Evolutionary conservation across 441 rosid species (phyloP), one percentile per base, ranked within the genome.

Genomic region (Populus hybrid): DNA sequence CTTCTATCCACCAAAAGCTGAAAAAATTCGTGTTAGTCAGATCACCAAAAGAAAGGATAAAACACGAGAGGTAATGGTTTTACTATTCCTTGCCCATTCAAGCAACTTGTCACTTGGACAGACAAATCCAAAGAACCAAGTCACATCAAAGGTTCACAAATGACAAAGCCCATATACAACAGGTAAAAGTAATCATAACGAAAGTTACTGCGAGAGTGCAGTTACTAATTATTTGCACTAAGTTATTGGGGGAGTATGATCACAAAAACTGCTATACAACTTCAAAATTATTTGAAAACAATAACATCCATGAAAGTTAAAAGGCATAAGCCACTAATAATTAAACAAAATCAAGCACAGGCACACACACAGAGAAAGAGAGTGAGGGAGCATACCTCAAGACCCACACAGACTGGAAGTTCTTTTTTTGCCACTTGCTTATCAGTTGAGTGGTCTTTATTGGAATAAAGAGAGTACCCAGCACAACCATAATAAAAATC

Each of bases 401-500:
- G 86, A 74, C 97, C 97, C n/a, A 79, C 68, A 72, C 97, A 92
- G 72, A 73, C 84, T 0, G 94, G 97, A 68, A 92, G 83, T 53
- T 86, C 85, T 3, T 83, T 80, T 79, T 80, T 84, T 9, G 81
- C 20, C 14, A 71, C 86, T 75, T 78, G 86, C 76, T 89, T 82
- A 50, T 83, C 82, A 24, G 84, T 61, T n/a, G 88, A 69, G 6
- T 67, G 84, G 42, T 86, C 86, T 53, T 85, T 84, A 74, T 73
- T 86, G 79, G 78, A 66, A 74, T 79, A 87, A 24, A 86, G 84
- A 1, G 92, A 90, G 80, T 87, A 89, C 7, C 94, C 97, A 80
- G 87, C 86, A 83, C 97, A 92, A 50, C 81, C 90, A 81, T 90
- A 92, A 73, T 87, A 87, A 80, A 92, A 89, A 67, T 86, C 89